phyloP scores from a whole-genome alignment of 1,139 yeast species.

The Magnusiomyces ingens region DNA sequence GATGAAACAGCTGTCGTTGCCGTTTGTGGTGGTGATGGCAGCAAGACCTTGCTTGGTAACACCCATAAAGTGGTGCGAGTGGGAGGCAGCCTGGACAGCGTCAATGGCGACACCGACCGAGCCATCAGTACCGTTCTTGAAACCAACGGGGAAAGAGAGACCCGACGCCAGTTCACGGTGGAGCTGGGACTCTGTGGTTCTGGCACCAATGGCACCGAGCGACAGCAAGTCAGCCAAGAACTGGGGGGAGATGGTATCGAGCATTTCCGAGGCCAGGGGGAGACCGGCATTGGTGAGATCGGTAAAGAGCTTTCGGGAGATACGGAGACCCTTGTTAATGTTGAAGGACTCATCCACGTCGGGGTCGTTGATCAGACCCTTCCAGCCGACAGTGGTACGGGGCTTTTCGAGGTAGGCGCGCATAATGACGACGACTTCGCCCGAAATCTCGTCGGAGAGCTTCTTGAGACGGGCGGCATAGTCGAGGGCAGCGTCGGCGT shows the following conservation, averaged over 20 bases:
- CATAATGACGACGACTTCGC: slow-evolving; percentile 59
- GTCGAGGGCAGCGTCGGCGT: slow-evolving; percentile 85
- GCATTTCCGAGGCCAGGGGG: slow-evolving; percentile 96
- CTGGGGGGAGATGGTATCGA: slow-evolving; percentile 98
- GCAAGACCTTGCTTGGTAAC: slow-evolving; percentile 96
- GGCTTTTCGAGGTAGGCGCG: slow-evolving; percentile 97
- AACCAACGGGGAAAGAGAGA: slow-evolving; percentile 94
- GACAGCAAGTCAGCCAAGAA: slow-evolving; percentile 85
- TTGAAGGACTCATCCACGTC: slow-evolving; percentile 88
- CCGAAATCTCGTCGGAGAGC: slow-evolving; percentile 55
- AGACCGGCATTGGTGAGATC: slow-evolving; percentile 64
- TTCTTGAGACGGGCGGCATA: slow-evolving; percentile 63
- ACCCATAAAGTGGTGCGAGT: slow-evolving; percentile 92
- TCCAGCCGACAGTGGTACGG: slow-evolving; percentile 99
- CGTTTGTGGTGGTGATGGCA: slow-evolving; percentile 92
- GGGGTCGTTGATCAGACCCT: slow-evolving; percentile 95
- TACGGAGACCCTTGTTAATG: slow-evolving; percentile 88
- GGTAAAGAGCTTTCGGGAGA: slow-evolving; percentile 77
- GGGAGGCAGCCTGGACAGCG: slow-evolving; percentile 87
- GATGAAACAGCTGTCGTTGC: slow-evolving; percentile 69
- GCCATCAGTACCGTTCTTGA: slow-evolving; percentile 98
- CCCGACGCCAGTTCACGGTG: slow-evolving; percentile 98
- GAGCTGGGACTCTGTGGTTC: slow-evolving; percentile 96
- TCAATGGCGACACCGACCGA: slow-evolving; percentile 87
- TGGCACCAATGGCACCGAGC: slow-evolving; percentile 97